Percentiles rank a stretch among this genome's conserved stretches.
These are phyloP conservation scores for Colletotrichum limetticola DNA, from an alignment of 2,329 filamentous ascomycete genomes.

Conservation along the genomic window DNA sequence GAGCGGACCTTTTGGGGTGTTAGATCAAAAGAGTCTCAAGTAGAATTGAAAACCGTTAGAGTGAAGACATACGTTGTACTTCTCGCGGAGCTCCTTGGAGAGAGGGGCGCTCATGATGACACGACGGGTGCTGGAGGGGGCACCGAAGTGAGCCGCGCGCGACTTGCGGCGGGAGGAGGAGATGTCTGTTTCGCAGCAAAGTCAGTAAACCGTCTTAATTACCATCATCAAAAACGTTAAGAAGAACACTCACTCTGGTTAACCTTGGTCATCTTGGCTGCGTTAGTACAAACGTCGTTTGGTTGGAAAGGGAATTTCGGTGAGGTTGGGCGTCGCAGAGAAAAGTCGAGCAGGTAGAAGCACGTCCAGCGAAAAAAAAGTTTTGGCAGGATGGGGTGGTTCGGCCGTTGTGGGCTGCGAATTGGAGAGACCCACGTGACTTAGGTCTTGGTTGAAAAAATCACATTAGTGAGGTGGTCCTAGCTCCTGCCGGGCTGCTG, in stretches of 20 bases:
- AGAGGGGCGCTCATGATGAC: slow-evolving; percentile 97
- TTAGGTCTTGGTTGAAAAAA: neutral
- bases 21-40: neutral
- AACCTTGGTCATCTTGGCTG: slow-evolving; percentile 76
- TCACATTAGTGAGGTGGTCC: neutral
- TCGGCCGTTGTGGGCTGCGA: neutral
- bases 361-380: neutral
- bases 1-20: slow-evolving; percentile 77
- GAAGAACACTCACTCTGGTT: slow-evolving; percentile 61
- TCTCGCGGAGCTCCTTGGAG: slow-evolving; percentile 96
- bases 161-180: slow-evolving; percentile 96
- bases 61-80: slow-evolving; percentile 85
- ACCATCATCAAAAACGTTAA: too few relatives aligned
- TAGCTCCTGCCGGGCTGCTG: neutral
- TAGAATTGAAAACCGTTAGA: too few relatives aligned
- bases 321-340: slow-evolving; percentile 12
- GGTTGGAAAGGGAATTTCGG: slow-evolving; percentile 1
- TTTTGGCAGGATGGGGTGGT: slow-evolving; percentile 1
- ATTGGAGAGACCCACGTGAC: slow-evolving; percentile 7
- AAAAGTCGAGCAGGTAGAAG: neutral
- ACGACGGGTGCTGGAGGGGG: slow-evolving; percentile 93
- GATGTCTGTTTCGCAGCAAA: slow-evolving; percentile 58
- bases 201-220: slow-evolving; percentile 37
- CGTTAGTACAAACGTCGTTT: slow-evolving; percentile 34
- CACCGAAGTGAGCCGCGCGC: slow-evolving; percentile 97